Evolutionary conservation across 2,329 filamentous ascomycete genomes (phyloP).

Genomic region (Teratosphaeria destructans): DNA sequence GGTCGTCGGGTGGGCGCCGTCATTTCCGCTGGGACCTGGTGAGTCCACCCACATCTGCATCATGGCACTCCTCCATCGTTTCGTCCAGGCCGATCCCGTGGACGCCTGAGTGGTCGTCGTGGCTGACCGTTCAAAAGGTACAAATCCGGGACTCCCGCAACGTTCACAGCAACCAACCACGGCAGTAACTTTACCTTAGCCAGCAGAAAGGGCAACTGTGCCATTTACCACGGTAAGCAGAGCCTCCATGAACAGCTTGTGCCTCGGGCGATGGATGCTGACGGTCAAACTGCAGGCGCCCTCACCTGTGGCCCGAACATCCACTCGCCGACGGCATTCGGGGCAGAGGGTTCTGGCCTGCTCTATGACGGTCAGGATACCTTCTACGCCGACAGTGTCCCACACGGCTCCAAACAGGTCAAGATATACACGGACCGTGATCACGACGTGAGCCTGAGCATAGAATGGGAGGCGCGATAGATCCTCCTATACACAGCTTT

Average conservation of each 20-base stretch:
- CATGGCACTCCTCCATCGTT: background rate
- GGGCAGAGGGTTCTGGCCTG: slow-evolving; percentile 25
- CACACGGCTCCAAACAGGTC: slow-evolving; percentile 34
- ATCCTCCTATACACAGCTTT: background rate
- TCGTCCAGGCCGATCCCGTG: background rate
- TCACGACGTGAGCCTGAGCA: slow-evolving; percentile 19
- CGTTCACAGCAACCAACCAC: slow-evolving; percentile 23
- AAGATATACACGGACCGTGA: slow-evolving; percentile 29
- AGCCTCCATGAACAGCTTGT: background rate
- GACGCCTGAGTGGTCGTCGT: no score
- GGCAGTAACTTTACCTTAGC: slow-evolving; percentile 43
- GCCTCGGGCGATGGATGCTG: background rate
- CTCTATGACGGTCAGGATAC: slow-evolving; percentile 28
- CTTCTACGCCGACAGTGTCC: slow-evolving; percentile 35
- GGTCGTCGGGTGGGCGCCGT: background rate
- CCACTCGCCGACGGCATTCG: slow-evolving; percentile 33
- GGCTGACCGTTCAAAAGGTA: background rate
- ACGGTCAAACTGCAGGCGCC: slow-evolving; percentile 15
- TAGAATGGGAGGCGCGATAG: slow-evolving; percentile 27
- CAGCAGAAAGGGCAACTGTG: slow-evolving; percentile 50
- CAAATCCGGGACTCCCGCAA: background rate
- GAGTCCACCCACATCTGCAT: background rate
- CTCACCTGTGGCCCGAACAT: slow-evolving; percentile 47
- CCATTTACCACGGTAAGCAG: slow-evolving; percentile 34
- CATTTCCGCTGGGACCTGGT: background rate